Evolutionary conservation across 1,139 yeast species (phyloP).

Genomic region (Kodamaea ohmeri): DNA sequence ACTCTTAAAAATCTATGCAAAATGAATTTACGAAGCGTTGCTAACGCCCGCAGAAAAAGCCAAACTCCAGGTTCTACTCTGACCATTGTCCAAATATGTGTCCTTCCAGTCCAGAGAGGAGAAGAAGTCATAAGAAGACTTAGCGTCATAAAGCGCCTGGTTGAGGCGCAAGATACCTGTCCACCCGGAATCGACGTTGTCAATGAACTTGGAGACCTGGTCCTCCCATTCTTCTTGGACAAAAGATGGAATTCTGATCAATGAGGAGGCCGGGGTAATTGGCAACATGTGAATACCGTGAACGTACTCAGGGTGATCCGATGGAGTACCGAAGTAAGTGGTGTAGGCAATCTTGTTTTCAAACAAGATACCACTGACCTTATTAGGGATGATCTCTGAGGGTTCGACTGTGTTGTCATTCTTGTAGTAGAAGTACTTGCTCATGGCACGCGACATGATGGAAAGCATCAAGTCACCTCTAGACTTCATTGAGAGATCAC

Average conservation of each 20-base stretch:
- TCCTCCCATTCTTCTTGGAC: conserved; percentile 80
- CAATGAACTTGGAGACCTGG: conserved; percentile 49
- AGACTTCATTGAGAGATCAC: conserved; percentile 72
- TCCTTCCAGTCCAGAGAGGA: conserved; percentile 45
- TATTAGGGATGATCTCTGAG: conserved; percentile 52
- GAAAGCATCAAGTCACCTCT: conserved; percentile 76
- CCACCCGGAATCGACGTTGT: conserved; percentile 74
- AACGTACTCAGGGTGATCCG: conserved; percentile 62
- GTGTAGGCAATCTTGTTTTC: conserved; percentile 92
- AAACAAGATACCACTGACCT: conserved; percentile 72
- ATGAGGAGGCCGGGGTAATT: conserved; percentile 79
- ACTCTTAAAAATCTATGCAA: conserved; percentile 1
- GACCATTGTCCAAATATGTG: conserved; percentile 79
- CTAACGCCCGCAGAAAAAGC: conserved; percentile 46
- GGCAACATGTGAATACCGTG: conserved; percentile 97
- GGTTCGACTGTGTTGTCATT: conserved; percentile 64
- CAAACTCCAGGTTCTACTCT: conserved; percentile 85
- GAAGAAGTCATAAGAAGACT: conserved; percentile 66
- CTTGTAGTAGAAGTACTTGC: conserved; percentile 56
- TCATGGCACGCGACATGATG: conserved; percentile 59
- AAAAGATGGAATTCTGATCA: conserved; percentile 64
- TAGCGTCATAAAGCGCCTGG: conserved; percentile 73
- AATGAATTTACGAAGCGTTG: conserved; percentile 11
- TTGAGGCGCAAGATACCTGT: conserved; percentile 78
- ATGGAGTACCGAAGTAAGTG: conserved; percentile 69